phyloP scores from a whole-genome alignment of 148 eudicot genomes.

The Dysphania ambrosioides region DNA sequence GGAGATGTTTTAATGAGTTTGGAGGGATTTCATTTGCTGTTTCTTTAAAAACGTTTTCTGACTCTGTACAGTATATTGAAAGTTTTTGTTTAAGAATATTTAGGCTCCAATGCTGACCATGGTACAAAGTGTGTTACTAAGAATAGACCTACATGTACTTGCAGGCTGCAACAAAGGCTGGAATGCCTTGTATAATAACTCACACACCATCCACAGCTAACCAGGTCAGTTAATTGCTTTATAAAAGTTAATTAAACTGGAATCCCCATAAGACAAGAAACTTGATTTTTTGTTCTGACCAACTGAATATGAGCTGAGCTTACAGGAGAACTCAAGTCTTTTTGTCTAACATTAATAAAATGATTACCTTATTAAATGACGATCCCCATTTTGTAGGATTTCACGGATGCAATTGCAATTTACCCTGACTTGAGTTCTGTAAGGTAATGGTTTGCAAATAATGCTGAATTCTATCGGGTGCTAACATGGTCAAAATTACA shows the following conservation, averaged over 20 bases:
- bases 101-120: background rate
- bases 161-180: slow-evolving; percentile 95
- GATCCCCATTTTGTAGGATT: slow-evolving; percentile 58
- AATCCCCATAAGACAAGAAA: background rate
- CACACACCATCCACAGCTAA: slow-evolving; percentile 81
- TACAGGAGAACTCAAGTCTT: background rate
- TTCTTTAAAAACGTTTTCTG: too few species aligned
- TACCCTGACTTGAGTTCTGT: slow-evolving; percentile 82
- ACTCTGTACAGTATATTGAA: too few species aligned
- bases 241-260: background rate
- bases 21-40: background rate
- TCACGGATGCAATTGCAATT: slow-evolving; percentile 66
- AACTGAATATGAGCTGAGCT: background rate
- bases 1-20: background rate
- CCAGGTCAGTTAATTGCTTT: slow-evolving; percentile 57
- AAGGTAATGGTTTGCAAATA: slow-evolving; percentile 40
- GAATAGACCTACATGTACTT: slow-evolving; percentile 1
- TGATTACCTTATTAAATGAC: too few species aligned
- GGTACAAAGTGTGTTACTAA: background rate
- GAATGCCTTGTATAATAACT: slow-evolving; percentile 82
- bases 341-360: background rate
- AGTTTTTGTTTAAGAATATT: too few species aligned
- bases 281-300: background rate
- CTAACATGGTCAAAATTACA: too few species aligned
- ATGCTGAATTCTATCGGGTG: background rate